A percentile compares a stretch with the other conserved stretches of the same genome.
phyloP scores from a whole-genome alignment of 768 basidiomycete genomes.

The Boletus vinaceobasis region DNA sequence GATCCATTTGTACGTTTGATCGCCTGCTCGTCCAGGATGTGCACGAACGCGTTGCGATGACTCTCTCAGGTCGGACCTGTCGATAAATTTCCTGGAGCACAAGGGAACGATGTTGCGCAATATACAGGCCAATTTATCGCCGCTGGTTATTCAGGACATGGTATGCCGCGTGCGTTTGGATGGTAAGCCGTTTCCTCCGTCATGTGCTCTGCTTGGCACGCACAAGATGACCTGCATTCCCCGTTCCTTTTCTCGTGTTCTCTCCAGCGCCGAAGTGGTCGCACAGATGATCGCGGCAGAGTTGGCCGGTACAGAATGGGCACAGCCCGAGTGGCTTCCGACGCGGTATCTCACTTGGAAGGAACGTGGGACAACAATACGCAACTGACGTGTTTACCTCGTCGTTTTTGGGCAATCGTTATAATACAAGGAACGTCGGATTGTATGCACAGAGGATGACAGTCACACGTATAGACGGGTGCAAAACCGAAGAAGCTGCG shows the following conservation, averaged over 20 bases:
- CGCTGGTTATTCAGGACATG: constrained; percentile 74
- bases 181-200: constrained; percentile 37
- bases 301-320: constrained; percentile 44
- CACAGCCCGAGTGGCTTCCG: constrained; percentile 61
- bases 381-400: background rate
- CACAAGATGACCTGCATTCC: background rate
- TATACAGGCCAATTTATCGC: constrained; percentile 65
- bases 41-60: background rate
- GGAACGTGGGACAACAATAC: background rate
- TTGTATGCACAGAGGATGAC: background rate
- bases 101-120: constrained; percentile 15
- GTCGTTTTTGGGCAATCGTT: background rate
- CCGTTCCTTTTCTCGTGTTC: background rate
- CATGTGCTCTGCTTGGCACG: background rate
- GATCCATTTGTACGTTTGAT: constrained; percentile 61
- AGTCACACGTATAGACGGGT: background rate
- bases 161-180: constrained; percentile 73
- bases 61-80: constrained; percentile 59
- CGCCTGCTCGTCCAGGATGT: background rate
- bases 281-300: constrained; percentile 56
- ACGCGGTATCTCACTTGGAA: constrained; percentile 44
- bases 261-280: constrained; percentile 55
- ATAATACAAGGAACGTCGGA: background rate
- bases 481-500: background rate
- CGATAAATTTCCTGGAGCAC: constrained; percentile 23